Conservation (phyloP, 2,329 filamentous ascomycete species). For the Cytospora piceae region DNA sequence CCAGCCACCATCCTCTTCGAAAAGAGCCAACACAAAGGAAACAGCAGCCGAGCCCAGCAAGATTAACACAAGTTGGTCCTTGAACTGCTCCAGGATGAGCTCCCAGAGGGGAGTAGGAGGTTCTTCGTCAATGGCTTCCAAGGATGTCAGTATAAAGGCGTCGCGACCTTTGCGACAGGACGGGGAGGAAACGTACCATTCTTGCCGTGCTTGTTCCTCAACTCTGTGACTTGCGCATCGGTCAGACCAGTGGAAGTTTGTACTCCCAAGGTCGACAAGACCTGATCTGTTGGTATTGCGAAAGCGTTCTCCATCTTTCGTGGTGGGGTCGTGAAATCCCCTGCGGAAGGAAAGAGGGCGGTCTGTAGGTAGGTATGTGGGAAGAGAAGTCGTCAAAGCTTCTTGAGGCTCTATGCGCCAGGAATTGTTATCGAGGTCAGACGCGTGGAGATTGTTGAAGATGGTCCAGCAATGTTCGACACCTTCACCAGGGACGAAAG, state of each 20-base stretch:
- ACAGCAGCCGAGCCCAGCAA: slow-evolving; percentile 89
- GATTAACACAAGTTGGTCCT: slow-evolving; percentile 97
- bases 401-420: slow-evolving; percentile 10
- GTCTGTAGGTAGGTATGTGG: not conserved
- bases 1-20: slow-evolving; percentile 93
- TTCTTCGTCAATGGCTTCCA: slow-evolving; percentile 72
- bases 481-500: not conserved
- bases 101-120: slow-evolving; percentile 96
- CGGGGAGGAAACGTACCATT: slow-evolving; percentile 58
- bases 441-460: slow-evolving; percentile 5
- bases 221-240: slow-evolving; percentile 59
- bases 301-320: slow-evolving; percentile 65
- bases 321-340: slow-evolving; percentile 28
- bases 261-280: slow-evolving; percentile 63
- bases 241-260: slow-evolving; percentile 59
- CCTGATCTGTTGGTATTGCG: slow-evolving; percentile 58
- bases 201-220: slow-evolving; percentile 63
- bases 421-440: slow-evolving; percentile 15
- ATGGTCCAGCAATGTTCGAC: not conserved
- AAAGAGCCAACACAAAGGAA: slow-evolving; percentile 89
- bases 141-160: slow-evolving; percentile 14
- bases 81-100: slow-evolving; percentile 97
- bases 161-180: slow-evolving; percentile 9
- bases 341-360: slow-evolving; percentile 26
- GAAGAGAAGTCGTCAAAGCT: slow-evolving; percentile 28